Percentiles rank a stretch among this genome's conserved stretches.
phyloP scores from a whole-genome alignment of 1,284 basidiomycete genomes.

The Irpex sp. region DNA sequence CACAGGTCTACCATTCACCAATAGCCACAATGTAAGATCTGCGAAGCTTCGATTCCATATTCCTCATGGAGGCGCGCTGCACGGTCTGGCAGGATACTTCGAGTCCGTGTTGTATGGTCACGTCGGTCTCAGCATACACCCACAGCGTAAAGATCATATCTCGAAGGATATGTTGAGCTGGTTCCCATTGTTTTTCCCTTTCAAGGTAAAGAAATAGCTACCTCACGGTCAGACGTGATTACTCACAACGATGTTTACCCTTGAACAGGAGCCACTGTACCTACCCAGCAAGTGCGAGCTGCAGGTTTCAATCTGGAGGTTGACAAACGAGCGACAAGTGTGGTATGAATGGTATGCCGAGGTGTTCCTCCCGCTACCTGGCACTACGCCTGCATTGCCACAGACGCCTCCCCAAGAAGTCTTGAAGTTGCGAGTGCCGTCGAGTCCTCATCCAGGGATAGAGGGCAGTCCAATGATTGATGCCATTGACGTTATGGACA shows the following conservation, averaged over 20 bases:
- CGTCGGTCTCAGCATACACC: slow-evolving; percentile 91
- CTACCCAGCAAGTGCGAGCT: slow-evolving; percentile 90
- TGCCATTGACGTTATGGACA: slow-evolving; percentile 39
- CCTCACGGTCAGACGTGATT: neutral
- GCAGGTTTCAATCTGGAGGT: slow-evolving; percentile 91
- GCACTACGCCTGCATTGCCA: slow-evolving; percentile 17
- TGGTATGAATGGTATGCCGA: slow-evolving; percentile 99
- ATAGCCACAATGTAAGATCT: slow-evolving; percentile 83
- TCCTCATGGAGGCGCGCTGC: slow-evolving; percentile 90
- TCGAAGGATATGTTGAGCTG: slow-evolving; percentile 97
- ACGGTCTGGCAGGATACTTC: slow-evolving; percentile 98
- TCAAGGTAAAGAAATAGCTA: slow-evolving; percentile 50
- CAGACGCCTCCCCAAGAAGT: slow-evolving; percentile 15
- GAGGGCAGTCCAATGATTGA: slow-evolving; percentile 55
- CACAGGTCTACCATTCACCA: slow-evolving; percentile 75
- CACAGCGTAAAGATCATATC: slow-evolving; percentile 75
- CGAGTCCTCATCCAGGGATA: neutral
- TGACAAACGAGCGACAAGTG: slow-evolving; percentile 82
- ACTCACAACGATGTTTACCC: neutral
- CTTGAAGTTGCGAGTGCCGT: neutral
- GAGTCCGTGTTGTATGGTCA: slow-evolving; percentile 90
- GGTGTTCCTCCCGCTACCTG: slow-evolving; percentile 69
- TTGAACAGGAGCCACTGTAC: slow-evolving; percentile 79
- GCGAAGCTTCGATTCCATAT: slow-evolving; percentile 86
- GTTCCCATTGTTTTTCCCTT: slow-evolving; percentile 98